Percentiles rank a stretch among this genome's conserved stretches.
Conservation (phyloP, 208 protist genomes). For the Tritrichomonas musculus region DNA sequence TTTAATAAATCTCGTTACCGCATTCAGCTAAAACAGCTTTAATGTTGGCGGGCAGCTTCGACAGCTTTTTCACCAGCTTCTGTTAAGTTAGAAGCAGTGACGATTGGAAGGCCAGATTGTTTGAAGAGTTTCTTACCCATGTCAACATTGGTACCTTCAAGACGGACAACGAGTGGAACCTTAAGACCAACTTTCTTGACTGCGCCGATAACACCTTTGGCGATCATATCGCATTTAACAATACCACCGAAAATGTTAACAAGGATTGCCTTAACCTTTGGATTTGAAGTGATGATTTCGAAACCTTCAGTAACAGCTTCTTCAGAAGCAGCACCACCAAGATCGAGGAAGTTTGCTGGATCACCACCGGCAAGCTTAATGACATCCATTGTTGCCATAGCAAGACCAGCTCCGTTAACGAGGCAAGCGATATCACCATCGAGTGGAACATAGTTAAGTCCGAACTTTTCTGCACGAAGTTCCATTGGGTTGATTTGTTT, state of each 20-base stretch:
- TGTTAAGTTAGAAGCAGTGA: conserved; percentile 40
- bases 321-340: conserved; percentile 73
- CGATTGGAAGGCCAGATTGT: conserved; percentile 41
- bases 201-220: conserved; percentile 79
- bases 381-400: conserved; percentile 99
- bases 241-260: conserved; percentile 98
- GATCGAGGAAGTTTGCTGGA: conserved; percentile 98
- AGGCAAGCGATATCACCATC: conserved; percentile 93
- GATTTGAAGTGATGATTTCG: conserved; percentile 85
- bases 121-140: conserved; percentile 66
- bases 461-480: conserved; percentile 80
- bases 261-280: conserved; percentile 78
- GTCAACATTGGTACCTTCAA: conserved; percentile 82
- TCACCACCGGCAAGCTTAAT: conserved; percentile 90
- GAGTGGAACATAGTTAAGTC: conserved; percentile 97
- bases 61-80: conserved; percentile 46
- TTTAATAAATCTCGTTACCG: background rate
- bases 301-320: conserved; percentile 87
- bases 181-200: conserved; percentile 61
- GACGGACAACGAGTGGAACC: conserved; percentile 78
- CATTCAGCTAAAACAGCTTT: conserved; percentile 37
- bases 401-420: conserved; percentile 84
- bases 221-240: conserved; percentile 96
- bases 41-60: background rate
- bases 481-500: conserved; percentile 76